Percentiles rank a stretch among this genome's conserved stretches.
phyloP scores from a whole-genome alignment of 768 basidiomycete genomes.

The Gymnopilus dilepis region DNA sequence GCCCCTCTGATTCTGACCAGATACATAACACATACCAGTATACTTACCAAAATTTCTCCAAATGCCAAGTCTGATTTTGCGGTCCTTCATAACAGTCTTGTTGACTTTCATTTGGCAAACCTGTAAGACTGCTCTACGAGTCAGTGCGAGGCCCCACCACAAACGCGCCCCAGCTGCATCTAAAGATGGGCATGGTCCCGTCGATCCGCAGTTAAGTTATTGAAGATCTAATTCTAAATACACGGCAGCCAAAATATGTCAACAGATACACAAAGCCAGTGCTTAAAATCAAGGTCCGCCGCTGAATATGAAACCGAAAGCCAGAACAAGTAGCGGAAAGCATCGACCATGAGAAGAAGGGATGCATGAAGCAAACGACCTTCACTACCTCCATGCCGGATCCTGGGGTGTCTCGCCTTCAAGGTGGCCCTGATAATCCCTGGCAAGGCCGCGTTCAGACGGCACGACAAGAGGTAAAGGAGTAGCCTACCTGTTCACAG shows the following conservation, averaged over 20 bases:
- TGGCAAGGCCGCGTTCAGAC: neutral
- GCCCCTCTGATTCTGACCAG: conserved; percentile 59
- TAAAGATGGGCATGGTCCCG: too few relatives aligned
- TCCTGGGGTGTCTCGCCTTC: neutral
- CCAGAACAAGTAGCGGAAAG: neutral
- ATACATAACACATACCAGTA: neutral
- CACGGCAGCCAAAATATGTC: neutral
- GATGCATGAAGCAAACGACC: neutral
- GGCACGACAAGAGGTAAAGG: neutral
- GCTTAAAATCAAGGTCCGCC: neutral
- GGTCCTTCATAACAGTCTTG: too few relatives aligned
- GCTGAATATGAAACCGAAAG: neutral
- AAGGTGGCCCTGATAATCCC: neutral
- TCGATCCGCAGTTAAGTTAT: too few relatives aligned
- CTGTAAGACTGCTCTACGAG: too few relatives aligned
- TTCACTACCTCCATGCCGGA: neutral
- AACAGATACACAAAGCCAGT: neutral
- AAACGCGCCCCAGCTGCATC: too few relatives aligned
- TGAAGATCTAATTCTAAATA: neutral
- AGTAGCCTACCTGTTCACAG: conserved; percentile 1
- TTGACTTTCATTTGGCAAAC: too few relatives aligned
- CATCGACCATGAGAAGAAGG: neutral
- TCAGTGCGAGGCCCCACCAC: too few relatives aligned
- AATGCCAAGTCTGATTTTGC: neutral
- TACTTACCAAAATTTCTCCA: neutral